Conservation (phyloP, 345 rosid species). For the Geranium brycei region DNA sequence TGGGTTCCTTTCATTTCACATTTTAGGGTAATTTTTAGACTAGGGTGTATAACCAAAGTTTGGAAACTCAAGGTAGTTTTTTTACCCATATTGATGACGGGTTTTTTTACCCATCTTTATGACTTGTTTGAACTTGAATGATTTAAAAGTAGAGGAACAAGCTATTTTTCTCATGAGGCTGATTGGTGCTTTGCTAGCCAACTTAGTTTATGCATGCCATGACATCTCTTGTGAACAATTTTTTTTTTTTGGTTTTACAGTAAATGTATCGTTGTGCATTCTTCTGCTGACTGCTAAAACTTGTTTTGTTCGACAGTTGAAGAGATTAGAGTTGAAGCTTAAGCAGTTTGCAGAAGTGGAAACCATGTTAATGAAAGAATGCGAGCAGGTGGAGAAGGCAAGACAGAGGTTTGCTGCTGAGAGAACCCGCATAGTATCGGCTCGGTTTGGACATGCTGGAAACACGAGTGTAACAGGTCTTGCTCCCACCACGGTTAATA, state of each 20-base stretch:
- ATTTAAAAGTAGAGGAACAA: no score
- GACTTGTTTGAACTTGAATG: no score
- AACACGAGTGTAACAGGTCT: constrained; percentile 33
- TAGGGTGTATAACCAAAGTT: no score
- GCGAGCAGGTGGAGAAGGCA: constrained; percentile 87
- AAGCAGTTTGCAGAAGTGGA: constrained; percentile 99
- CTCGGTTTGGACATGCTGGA: constrained; percentile 49
- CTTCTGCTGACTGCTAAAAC: neutral
- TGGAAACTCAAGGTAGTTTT: no score
- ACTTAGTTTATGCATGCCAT: no score
- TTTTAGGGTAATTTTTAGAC: no score
- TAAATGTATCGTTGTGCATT: neutral
- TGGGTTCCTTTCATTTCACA: no score
- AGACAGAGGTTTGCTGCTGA: constrained; percentile 80
- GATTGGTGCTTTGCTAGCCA: no score
- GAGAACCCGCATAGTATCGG: constrained; percentile 46
- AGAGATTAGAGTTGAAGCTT: constrained; percentile 91
- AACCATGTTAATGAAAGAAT: constrained; percentile 83
- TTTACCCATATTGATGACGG: no score
- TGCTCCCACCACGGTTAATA: constrained; percentile 42
- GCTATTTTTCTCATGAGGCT: no score
- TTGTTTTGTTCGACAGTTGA: constrained; percentile 38
- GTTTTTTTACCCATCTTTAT: no score
- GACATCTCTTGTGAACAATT: neutral
- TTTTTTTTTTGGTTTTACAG: neutral